Evolutionary conservation across 1,284 basidiomycete genomes (phyloP).

Genomic region (Coniferiporia sulphurascens): DNA sequence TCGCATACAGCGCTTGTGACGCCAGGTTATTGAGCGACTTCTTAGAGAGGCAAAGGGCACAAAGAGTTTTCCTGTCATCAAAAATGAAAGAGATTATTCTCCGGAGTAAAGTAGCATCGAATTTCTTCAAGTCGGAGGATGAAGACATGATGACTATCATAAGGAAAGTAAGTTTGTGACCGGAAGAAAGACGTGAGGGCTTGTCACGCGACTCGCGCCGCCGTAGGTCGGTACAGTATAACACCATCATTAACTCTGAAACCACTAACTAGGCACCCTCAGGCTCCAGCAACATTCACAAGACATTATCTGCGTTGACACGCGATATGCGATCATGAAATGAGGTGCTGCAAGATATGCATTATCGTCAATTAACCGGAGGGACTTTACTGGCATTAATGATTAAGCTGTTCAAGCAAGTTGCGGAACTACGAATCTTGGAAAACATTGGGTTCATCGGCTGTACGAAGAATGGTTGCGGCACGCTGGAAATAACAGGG

Average conservation of each 20-base stretch:
- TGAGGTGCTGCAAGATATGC: too few relatives aligned
- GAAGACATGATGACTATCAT: background rate
- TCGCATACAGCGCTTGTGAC: conserved; percentile 3
- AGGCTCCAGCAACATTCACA: too few relatives aligned
- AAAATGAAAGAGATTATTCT: background rate
- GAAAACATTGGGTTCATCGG: background rate
- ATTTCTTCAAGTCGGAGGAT: background rate
- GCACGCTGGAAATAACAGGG: background rate
- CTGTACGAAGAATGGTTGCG: background rate
- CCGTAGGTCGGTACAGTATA: too few relatives aligned
- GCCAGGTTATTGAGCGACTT: conserved; percentile 1
- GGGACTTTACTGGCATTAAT: too few relatives aligned
- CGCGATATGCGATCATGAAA: too few relatives aligned
- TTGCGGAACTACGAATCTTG: background rate
- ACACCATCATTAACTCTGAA: too few relatives aligned
- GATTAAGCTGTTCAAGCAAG: background rate
- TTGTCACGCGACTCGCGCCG: too few relatives aligned
- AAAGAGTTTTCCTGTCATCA: conserved; percentile 1
- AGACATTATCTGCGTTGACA: too few relatives aligned
- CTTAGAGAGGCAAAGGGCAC: background rate
- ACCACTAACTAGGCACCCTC: too few relatives aligned
- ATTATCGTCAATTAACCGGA: too few relatives aligned
- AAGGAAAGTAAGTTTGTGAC: too few relatives aligned
- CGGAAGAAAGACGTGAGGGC: too few relatives aligned
- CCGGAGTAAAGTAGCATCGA: background rate